Evolutionary conservation across 441 rosid genomes (phyloP).

Genomic region (Pelargonium fulgidum): DNA sequence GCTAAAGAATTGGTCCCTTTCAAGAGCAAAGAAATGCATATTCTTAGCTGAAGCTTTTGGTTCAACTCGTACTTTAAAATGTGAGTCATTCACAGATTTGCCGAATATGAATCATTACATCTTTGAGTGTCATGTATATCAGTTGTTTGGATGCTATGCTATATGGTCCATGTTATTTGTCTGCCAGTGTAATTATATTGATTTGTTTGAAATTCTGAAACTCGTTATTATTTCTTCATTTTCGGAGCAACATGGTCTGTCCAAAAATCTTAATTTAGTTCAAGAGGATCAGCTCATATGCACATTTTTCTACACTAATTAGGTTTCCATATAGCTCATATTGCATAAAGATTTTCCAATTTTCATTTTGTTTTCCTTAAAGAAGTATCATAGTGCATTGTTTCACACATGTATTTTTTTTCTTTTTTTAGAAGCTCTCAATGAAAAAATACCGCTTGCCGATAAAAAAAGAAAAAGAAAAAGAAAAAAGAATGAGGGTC

Average conservation of each 20-base stretch:
- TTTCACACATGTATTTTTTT: too few species aligned
- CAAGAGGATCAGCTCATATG: too few species aligned
- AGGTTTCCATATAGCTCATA: neutral
- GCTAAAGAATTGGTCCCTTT: neutral
- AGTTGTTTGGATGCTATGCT: neutral
- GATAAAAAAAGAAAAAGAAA: too few species aligned
- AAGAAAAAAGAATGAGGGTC: too few species aligned
- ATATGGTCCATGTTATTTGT: neutral
- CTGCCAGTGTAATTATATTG: neutral
- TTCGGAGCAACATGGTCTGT: neutral
- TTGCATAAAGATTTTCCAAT: neutral
- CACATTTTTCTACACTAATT: neutral
- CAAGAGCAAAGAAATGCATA: conserved; percentile 6
- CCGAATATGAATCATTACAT: neutral
- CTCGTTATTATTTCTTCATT: neutral
- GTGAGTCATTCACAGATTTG: neutral
- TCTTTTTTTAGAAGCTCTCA: too few species aligned
- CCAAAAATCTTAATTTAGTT: too few species aligned
- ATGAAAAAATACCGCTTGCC: too few species aligned
- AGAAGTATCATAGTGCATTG: neutral
- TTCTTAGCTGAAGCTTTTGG: neutral
- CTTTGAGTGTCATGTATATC: neutral
- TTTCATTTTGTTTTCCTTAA: neutral
- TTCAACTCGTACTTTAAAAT: neutral
- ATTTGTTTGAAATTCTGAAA: neutral